Evolutionary conservation across 129 eudicot genomes (phyloP).

Genomic region (Erigeron canadensis): DNA sequence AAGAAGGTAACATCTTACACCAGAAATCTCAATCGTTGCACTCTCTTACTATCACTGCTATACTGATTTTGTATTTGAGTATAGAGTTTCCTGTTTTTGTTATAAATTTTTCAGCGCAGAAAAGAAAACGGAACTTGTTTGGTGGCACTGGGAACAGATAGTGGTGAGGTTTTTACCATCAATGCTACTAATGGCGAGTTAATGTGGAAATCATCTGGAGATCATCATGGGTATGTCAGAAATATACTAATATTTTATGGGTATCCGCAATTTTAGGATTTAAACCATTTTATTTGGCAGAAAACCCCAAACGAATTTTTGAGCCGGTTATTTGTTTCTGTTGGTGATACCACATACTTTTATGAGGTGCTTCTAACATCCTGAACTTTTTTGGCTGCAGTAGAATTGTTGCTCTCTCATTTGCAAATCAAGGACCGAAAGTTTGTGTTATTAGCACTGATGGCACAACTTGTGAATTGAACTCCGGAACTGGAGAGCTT

Average conservation of each 20-base stretch:
- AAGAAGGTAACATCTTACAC: constrained; percentile 43
- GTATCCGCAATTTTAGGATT: not conserved
- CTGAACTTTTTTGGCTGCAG: constrained; percentile 32
- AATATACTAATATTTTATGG: not conserved
- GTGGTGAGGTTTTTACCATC: constrained; percentile 39
- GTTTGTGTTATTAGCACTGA: constrained; percentile 34
- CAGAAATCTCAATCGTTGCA: not conserved
- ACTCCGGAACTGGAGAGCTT: constrained; percentile 53
- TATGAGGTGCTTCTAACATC: not conserved
- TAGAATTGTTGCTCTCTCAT: constrained; percentile 46
- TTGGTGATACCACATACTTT: not conserved
- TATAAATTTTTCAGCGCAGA: constrained; percentile 33
- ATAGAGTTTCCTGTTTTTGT: not conserved
- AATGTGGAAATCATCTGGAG: constrained; percentile 48
- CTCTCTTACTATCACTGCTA: not conserved
- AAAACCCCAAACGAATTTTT: too few relatives aligned
- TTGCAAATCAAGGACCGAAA: constrained; percentile 44
- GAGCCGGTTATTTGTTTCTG: not conserved
- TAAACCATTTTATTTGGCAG: too few relatives aligned
- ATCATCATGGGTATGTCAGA: constrained; percentile 47
- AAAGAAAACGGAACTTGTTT: constrained; percentile 42
- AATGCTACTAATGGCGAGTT: constrained; percentile 34
- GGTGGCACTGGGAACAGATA: constrained; percentile 51
- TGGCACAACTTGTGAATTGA: constrained; percentile 46
- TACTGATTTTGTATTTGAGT: not conserved